Conservation (phyloP, 2,329 filamentous ascomycete genomes). For the Thielaviopsis populi region DNA sequence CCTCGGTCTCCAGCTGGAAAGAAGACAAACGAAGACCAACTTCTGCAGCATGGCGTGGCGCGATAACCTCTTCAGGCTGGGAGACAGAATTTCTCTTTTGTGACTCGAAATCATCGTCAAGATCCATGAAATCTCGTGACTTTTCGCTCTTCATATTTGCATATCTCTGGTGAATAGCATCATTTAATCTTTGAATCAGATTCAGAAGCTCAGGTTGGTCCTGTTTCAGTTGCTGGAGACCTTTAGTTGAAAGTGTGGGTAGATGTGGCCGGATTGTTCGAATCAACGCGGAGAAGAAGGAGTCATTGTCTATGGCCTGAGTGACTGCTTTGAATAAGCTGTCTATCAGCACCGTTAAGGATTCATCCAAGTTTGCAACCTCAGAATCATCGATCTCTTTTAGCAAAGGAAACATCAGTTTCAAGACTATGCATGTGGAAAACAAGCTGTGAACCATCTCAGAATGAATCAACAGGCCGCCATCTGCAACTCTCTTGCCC, state of each 20-base stretch:
- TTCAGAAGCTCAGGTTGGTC: constrained; percentile 29
- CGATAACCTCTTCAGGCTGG: constrained; percentile 1
- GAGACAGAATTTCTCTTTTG: constrained; percentile 36
- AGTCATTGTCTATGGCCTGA: constrained; percentile 31
- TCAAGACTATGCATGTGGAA: constrained; percentile 32
- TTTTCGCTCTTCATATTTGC: constrained; percentile 24
- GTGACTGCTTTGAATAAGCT: constrained; percentile 28
- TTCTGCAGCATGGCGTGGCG: constrained; percentile 2
- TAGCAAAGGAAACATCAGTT: constrained; percentile 34
- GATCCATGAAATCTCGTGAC: constrained; percentile 44
- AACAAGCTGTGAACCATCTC: constrained; percentile 39
- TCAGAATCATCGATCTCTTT: constrained; percentile 32
- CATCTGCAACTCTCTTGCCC: constrained; percentile 31
- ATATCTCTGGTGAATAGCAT: constrained; percentile 23
- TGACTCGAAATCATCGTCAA: constrained; percentile 51
- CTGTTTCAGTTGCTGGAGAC: constrained; percentile 27
- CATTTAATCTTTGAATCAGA: constrained; percentile 30
- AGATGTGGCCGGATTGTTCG: constrained; percentile 32
- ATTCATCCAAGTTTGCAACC: constrained; percentile 34
- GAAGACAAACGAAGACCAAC: constrained; percentile 4
- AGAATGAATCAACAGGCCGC: constrained; percentile 34
- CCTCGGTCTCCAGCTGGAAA: constrained; percentile 7
- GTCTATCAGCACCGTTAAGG: constrained; percentile 29
- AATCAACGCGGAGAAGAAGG: constrained; percentile 34
- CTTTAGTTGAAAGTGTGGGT: constrained; percentile 28